A percentile compares a stretch with the other conserved stretches of the same genome.
These are phyloP conservation scores for Afroboletus lepidellus DNA, from an alignment of 1,284 basidiomycete species.

Conservation along the genomic window DNA sequence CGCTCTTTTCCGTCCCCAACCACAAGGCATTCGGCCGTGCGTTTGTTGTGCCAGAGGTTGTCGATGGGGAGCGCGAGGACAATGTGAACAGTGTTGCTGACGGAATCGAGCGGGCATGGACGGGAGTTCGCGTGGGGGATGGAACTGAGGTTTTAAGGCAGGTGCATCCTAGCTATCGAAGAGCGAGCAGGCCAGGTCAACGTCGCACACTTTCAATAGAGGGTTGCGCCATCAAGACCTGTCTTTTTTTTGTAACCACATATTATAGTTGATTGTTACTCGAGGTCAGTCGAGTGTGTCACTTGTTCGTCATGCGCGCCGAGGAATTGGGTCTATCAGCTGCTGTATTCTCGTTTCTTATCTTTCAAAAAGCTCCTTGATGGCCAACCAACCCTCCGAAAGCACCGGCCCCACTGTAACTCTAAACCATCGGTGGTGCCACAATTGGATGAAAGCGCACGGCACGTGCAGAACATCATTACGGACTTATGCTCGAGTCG, in stretches of 20 bases:
- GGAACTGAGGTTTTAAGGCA: constrained; percentile 41
- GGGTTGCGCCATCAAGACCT: constrained; percentile 17
- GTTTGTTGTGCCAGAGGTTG: constrained; percentile 48
- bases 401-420: constrained; percentile 28
- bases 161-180: constrained; percentile 56
- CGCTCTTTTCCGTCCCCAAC: constrained; percentile 72
- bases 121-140: constrained; percentile 36
- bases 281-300: constrained; percentile 54
- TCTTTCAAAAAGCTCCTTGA: constrained; percentile 71
- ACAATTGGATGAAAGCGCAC: constrained; percentile 26
- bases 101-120: constrained; percentile 45
- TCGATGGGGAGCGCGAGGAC: constrained; percentile 55
- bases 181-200: constrained; percentile 74
- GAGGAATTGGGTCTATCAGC: constrained; percentile 41
- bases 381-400: constrained; percentile 37
- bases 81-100: constrained; percentile 45
- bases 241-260: constrained; percentile 86
- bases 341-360: constrained; percentile 83
- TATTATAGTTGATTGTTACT: constrained; percentile 86
- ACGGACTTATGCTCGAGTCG: constrained; percentile 81
- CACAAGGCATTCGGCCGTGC: constrained; percentile 66
- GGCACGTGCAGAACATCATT: constrained; percentile 58
- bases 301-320: not conserved
- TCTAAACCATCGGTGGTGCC: constrained; percentile 33
- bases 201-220: constrained; percentile 53